These are phyloP conservation scores for Phlegmacium glaucopus DNA, from an alignment of 768 basidiomycete genomes.

Conservation along the genomic window DNA sequence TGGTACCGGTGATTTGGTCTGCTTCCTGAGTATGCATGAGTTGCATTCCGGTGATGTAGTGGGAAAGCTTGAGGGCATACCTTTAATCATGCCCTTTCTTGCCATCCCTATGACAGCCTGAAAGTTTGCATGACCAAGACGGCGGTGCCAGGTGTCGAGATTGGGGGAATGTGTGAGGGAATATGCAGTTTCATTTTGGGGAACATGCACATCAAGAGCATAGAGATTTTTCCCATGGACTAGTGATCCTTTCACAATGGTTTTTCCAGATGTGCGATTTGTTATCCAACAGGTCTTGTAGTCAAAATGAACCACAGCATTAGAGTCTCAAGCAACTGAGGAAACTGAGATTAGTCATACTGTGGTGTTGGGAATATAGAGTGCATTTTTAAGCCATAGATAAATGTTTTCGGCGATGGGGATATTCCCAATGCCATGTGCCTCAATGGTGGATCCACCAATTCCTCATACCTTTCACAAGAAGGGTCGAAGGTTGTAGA, in stretches of 20 bases:
- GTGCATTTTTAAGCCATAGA: background rate
- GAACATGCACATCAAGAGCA: background rate
- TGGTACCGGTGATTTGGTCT: slow-evolving; percentile 27
- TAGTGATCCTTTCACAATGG: slow-evolving; percentile 10
- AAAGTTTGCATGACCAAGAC: slow-evolving; percentile 20
- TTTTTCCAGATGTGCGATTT: slow-evolving; percentile 3
- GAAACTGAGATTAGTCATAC: slow-evolving; percentile 20
- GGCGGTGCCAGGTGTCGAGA: slow-evolving; percentile 19
- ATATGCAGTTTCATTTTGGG: slow-evolving; percentile 8
- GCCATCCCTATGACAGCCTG: slow-evolving; percentile 14
- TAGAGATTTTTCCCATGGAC: background rate
- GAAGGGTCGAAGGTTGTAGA: too few relatives aligned
- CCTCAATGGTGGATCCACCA: background rate
- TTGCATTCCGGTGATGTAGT: slow-evolving; percentile 23
- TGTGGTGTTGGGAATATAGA: slow-evolving; percentile 16
- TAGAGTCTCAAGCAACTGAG: background rate
- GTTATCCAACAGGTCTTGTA: slow-evolving; percentile 8
- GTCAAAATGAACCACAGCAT: slow-evolving; percentile 19
- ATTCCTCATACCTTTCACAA: background rate
- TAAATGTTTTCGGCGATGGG: background rate
- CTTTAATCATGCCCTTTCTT: slow-evolving; percentile 7
- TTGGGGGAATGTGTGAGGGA: background rate
- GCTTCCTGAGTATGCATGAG: slow-evolving; percentile 34
- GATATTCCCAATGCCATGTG: background rate
- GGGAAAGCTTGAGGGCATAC: slow-evolving; percentile 18